Conservation (phyloP, 176 grass and related monocot species). For the Hordeum marinum region DNA sequence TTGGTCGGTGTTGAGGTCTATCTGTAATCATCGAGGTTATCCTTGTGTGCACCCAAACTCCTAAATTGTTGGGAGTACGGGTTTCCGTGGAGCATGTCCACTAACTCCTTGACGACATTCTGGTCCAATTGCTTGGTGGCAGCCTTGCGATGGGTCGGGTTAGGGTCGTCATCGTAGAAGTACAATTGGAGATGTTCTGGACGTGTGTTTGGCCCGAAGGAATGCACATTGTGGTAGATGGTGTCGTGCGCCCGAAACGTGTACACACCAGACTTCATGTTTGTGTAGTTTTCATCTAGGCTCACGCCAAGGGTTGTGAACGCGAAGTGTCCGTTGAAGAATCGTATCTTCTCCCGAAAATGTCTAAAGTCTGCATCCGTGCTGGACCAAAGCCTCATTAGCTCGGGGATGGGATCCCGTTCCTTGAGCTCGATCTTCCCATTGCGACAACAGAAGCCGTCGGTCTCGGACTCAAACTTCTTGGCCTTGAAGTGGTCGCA, state of each 20-base stretch:
- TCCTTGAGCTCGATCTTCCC: too few species aligned
- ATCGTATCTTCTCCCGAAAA: too few species aligned
- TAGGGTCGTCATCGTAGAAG: not conserved
- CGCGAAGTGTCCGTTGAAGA: too few species aligned
- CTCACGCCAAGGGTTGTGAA: too few species aligned
- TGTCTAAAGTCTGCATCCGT: too few species aligned
- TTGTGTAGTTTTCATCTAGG: too few species aligned
- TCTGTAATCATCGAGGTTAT: not conserved
- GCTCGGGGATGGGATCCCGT: too few species aligned
- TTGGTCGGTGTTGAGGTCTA: too few species aligned
- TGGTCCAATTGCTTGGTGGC: not conserved
- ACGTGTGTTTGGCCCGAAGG: not conserved
- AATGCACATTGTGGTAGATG: not conserved
- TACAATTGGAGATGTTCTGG: not conserved
- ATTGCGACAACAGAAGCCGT: too few species aligned
- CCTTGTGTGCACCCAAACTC: not conserved
- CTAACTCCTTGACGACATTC: not conserved
- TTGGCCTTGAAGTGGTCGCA: too few species aligned
- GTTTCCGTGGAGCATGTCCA: not conserved
- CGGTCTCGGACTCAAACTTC: too few species aligned
- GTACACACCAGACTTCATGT: not conserved
- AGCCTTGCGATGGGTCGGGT: not conserved
- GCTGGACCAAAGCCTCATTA: too few species aligned
- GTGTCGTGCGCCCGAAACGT: not conserved
- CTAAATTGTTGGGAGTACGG: not conserved